Percentiles rank a stretch among this genome's conserved stretches.
These are phyloP conservation scores for Candida easanensis DNA, from an alignment of 805 yeast genomes.

Conservation along the genomic window DNA sequence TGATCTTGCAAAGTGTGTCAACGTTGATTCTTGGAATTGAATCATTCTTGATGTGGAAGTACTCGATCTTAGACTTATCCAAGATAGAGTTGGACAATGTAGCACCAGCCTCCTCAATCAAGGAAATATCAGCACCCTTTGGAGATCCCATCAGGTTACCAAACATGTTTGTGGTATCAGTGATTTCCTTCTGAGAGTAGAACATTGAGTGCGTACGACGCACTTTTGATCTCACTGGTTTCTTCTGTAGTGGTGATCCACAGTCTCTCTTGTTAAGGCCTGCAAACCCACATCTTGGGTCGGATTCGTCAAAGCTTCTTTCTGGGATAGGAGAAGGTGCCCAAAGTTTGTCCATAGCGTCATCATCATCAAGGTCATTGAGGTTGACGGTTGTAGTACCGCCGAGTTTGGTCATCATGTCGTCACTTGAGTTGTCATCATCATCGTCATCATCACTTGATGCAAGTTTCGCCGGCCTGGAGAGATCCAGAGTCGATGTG, in stretches of 20 bases:
- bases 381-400: constrained; percentile 6
- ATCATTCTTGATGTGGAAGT: constrained; percentile 49
- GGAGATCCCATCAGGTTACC: constrained; percentile 27
- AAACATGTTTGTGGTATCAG: constrained; percentile 34
- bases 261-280: constrained; percentile 29
- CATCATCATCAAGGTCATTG: constrained; percentile 9
- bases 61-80: constrained; percentile 35
- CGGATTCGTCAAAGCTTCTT: constrained; percentile 13
- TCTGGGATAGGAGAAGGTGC: constrained; percentile 28
- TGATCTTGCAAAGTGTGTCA: constrained; percentile 51
- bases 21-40: constrained; percentile 68
- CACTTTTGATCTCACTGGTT: constrained; percentile 35
- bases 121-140: constrained; percentile 3
- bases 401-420: constrained; percentile 3
- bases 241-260: constrained; percentile 39
- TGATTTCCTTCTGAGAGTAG: constrained; percentile 49
- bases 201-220: constrained; percentile 71
- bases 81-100: constrained; percentile 17
- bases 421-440: constrained; percentile 10
- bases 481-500: constrained; percentile 20
- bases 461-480: constrained; percentile 4
- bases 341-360: constrained; percentile 23
- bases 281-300: constrained; percentile 12
- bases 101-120: constrained; percentile 14
- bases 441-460: constrained; percentile 10